Conservation (phyloP, 1,139 yeast genomes). For the Pneumocystis carinii region DNA sequence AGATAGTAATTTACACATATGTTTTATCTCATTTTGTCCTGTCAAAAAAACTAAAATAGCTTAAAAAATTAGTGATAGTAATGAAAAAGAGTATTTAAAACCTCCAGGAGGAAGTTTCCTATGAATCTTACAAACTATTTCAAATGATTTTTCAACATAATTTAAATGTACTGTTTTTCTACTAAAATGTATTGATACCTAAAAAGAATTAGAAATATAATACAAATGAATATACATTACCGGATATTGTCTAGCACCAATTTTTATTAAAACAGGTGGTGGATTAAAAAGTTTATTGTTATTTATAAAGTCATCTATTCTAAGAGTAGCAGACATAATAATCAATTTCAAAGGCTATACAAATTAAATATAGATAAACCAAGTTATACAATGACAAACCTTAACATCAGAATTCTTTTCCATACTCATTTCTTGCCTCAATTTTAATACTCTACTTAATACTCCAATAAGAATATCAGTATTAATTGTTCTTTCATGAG, state of each 20-base stretch:
- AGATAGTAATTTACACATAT: conserved; percentile 54
- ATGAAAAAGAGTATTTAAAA: not conserved
- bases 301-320: conserved; percentile 86
- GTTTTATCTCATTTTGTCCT: conserved; percentile 81
- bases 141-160: conserved; percentile 75
- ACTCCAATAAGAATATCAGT: conserved; percentile 93
- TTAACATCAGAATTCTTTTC: conserved; percentile 28
- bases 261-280: conserved; percentile 80
- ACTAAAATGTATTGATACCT: conserved; percentile 62
- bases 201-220: not conserved
- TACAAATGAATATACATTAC: conserved; percentile 28
- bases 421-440: conserved; percentile 41
- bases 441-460: conserved; percentile 69
- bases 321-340: conserved; percentile 85
- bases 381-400: not conserved
- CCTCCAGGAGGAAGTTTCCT: conserved; percentile 84
- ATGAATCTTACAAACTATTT: conserved; percentile 78
- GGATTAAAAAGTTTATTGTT: conserved; percentile 50
- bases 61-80: not conserved
- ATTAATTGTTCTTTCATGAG: conserved; percentile 90
- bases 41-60: conserved; percentile 70
- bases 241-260: conserved; percentile 92
- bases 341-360: conserved; percentile 42
- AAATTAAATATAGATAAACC: not conserved
- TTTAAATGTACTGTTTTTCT: conserved; percentile 52